phyloP scores from a whole-genome alignment of 2,329 filamentous ascomycete species.

The Pseudocercospora fuligena region DNA sequence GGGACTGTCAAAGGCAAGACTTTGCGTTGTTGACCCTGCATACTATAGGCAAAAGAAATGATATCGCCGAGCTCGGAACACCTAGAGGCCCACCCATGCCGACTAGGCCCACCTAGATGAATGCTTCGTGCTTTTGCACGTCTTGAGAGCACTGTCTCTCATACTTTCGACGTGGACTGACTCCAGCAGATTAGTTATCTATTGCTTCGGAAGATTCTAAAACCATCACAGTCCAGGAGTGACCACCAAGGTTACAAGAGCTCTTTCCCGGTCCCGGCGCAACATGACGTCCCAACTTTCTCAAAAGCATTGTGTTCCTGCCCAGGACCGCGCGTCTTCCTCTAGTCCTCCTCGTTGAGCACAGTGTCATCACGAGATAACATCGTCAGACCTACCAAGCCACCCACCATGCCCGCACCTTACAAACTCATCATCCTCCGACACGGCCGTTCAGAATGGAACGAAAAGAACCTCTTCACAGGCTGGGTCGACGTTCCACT shows the following conservation, averaged over 20 bases:
- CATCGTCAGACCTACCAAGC: background rate
- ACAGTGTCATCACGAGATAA: background rate
- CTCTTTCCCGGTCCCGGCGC: background rate
- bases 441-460: constrained; percentile 25
- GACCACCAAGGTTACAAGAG: constrained; percentile 5
- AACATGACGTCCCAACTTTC: background rate
- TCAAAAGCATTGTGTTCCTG: background rate
- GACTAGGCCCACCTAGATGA: background rate
- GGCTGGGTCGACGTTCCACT: constrained; percentile 28
- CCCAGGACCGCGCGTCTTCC: background rate
- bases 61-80: too few species aligned
- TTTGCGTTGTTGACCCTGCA: too few species aligned
- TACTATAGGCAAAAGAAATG: too few species aligned
- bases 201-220: background rate
- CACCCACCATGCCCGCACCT: constrained; percentile 2
- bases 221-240: background rate
- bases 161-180: background rate
- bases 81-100: background rate
- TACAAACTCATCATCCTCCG: constrained; percentile 27
- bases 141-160: background rate
- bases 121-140: background rate
- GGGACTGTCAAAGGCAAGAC: too few species aligned
- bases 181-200: background rate
- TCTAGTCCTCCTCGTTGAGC: background rate
- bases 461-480: constrained; percentile 28